Conservation (phyloP, 2,329 filamentous ascomycete genomes). For the Phaeoacremonium minimum region DNA sequence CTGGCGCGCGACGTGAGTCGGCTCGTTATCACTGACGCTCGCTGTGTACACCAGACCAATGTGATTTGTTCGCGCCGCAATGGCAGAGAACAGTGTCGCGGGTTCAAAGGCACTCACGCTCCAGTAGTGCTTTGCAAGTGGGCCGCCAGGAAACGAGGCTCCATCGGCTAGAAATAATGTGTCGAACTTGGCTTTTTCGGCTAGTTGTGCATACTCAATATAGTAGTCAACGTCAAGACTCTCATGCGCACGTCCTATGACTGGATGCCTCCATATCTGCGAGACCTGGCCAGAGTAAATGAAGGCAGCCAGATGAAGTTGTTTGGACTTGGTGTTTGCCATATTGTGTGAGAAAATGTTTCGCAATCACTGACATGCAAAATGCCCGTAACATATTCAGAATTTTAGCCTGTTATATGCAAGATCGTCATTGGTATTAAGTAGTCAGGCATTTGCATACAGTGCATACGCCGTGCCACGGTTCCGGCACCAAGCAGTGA, state of each 20-base stretch:
- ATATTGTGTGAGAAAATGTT: background rate
- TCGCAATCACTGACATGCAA: background rate
- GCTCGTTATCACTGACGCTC: slow-evolving; percentile 7
- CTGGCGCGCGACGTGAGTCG: slow-evolving; percentile 4
- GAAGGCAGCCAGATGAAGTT: slow-evolving; percentile 6
- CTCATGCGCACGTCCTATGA: slow-evolving; percentile 6
- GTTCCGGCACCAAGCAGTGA: background rate
- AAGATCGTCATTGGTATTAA: background rate
- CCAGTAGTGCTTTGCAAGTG: slow-evolving; percentile 4
- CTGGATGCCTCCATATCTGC: slow-evolving; percentile 7
- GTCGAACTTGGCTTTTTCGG: slow-evolving; percentile 8
- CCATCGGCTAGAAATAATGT: slow-evolving; percentile 7
- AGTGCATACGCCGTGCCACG: background rate
- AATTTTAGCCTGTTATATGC: no score
- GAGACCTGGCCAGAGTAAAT: slow-evolving; percentile 6
- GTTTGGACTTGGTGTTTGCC: slow-evolving; percentile 1
- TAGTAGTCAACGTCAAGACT: slow-evolving; percentile 9
- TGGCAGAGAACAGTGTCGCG: slow-evolving; percentile 5
- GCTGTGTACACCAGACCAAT: slow-evolving; percentile 6
- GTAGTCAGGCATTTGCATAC: background rate
- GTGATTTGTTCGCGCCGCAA: slow-evolving; percentile 2
- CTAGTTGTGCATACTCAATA: slow-evolving; percentile 6
- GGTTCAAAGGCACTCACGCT: slow-evolving; percentile 8
- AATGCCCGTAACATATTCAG: background rate
- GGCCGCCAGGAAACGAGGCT: background rate